Percentiles rank a stretch among this genome's conserved stretches.
Evolutionary conservation across 2,329 filamentous ascomycete species (phyloP).

Genomic region (Fusarium tupiense): DNA sequence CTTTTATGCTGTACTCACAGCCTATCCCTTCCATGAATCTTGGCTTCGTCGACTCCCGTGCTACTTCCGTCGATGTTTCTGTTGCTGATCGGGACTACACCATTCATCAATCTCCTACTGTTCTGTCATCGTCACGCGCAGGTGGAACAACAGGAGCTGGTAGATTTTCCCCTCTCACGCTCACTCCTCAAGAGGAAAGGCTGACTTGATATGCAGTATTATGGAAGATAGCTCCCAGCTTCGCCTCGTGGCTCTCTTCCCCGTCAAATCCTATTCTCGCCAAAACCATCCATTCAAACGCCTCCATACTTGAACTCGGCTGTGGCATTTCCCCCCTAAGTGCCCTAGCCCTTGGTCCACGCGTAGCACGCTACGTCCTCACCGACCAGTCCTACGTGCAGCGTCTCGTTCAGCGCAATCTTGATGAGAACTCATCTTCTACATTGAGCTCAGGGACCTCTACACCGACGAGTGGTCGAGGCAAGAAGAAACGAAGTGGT

Average conservation of each 20-base stretch:
- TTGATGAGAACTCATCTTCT: constrained; percentile 66
- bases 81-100: constrained; percentile 76
- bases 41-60: constrained; percentile 83
- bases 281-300: constrained; percentile 57
- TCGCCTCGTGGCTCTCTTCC: constrained; percentile 81
- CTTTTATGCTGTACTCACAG: constrained; percentile 86
- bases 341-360: constrained; percentile 72
- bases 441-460: constrained; percentile 19
- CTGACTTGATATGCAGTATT: constrained; percentile 65
- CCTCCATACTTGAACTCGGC: constrained; percentile 82
- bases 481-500: constrained; percentile 32
- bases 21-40: constrained; percentile 78
- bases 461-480: constrained; percentile 10
- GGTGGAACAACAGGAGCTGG: constrained; percentile 66
- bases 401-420: constrained; percentile 78
- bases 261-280: constrained; percentile 70
- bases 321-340: constrained; percentile 87
- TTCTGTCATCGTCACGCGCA: constrained; percentile 79
- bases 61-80: constrained; percentile 70
- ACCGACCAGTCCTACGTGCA: constrained; percentile 91
- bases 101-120: constrained; percentile 83
- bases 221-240: constrained; percentile 88
- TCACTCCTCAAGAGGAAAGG: constrained; percentile 3
- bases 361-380: constrained; percentile 74
- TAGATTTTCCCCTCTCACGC: constrained; percentile 38